Evolutionary conservation across 352 stramenopile species (phyloP), one percentile per base, ranked within the genome.

Genomic region (Globisporangium nodosum): DNA sequence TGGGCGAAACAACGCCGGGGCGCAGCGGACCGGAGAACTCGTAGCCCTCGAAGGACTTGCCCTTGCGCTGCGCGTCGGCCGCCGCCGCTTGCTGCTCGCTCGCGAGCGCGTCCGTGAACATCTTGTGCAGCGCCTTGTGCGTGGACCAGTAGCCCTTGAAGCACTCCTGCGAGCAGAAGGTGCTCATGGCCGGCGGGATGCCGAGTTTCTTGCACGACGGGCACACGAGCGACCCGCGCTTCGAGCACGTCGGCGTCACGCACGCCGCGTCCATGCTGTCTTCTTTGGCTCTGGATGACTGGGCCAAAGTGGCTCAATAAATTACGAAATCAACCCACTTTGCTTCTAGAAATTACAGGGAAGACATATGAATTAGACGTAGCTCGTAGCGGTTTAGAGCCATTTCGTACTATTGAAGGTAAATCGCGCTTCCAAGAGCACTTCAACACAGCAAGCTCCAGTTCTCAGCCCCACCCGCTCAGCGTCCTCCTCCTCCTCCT

Each of bases 51-150:
- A 92, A 89, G 13, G 35, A 33, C 33, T 48, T 57, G 40, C 39
- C 20, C 27, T 48, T 78, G 55, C 42, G 78, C 65, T 33, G 81
- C 73, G 5, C 60, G 67, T 48, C 37, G 12, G 51, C n/a, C 20
- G 15, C 43, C 20, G 12, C 46, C 49, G 49, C 49, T 54, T 74
- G 52, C 42, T 84, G 69, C 37, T 85, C 74, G 3, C 62, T 70
- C 2, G 61, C 57, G 54, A 86, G 69, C 51, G 91, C 89, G 63
- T 97, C 71, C 58, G 97, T 95, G 52, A 96, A 95, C 60, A 98
- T 85, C 59, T 94, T 95, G 84, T 99, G 97, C 49, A 98, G 78
- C 66, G 84, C 74, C 73, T 99, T 99, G 82, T 99, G 96, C 47
- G 81, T 72, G 18, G 71, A 68, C 84, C 97, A 99, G 74, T 98